Evolutionary conservation across 352 stramenopile genomes (phyloP), one percentile per base, ranked within the genome.

Genomic region (Blastocystis sp.): DNA sequence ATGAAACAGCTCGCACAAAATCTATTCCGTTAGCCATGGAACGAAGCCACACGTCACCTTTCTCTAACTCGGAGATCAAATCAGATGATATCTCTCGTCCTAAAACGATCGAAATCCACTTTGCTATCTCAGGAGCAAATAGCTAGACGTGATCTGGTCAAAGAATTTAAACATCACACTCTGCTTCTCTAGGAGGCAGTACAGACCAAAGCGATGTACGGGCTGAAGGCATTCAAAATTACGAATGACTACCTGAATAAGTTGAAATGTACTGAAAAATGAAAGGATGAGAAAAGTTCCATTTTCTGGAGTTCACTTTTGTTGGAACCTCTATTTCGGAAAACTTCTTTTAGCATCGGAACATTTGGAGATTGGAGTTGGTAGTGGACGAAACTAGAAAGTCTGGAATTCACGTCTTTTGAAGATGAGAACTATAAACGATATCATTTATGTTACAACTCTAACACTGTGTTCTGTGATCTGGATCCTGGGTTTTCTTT

Each of bases 21-120:
- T 23, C 73, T 84, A 50, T 13, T 9, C 1, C 13, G 26, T 47
- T 26, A 47, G 23, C 47, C 23, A 43, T 20, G 8, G 15, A 47
- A 68, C 18, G 26, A 20, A 15, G 18, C 20, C 23, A 20, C 5
- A 84, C 73, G 9, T 69, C 73, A 45, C 73, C 73, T 20, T 43
- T 68, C 73, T 84, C 15, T 29, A 84, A 26, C 62, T 84, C 73
- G 1, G 23, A 41, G 1, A 84, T 8, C 50, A 84, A 69, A 45
- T 84, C 53, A 68, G 20, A 66, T 8, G 47, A 64, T 2, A 84
- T 66, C 18, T 84, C 73, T 43, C 39, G 37, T 29, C 29, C 73
- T n/a, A 84, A 56, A 41, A 84, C 73, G 29, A 61, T 29, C 26
- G 73, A 84, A 20, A 84, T 84, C 73, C 73, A 84, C 53, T 84